Evolutionary conservation across 345 rosid genomes (phyloP), one percentile per base, ranked within the genome.

Genomic region (Iberis pinnata): DNA sequence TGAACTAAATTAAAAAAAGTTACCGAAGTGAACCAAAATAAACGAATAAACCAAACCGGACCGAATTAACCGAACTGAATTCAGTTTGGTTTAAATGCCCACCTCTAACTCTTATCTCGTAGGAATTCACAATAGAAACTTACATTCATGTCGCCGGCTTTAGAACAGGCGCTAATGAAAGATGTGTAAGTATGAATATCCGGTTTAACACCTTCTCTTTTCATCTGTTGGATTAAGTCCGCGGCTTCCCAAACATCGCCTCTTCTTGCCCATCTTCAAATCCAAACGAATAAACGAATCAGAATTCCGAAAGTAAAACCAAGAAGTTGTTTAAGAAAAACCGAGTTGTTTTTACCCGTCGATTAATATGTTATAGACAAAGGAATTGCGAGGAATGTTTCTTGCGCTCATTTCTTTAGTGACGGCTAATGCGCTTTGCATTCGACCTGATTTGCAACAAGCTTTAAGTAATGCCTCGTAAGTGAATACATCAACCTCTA

Each of bases 171-270:
- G 70, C 86, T 90, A 65, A 87, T 78, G 65, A 84, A 90, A 38
- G 98, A 90, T 22, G 98, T 90, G 67, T 78, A 90, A 50, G 96
- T 84, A 64, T 73, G 98, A 52, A 90, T 87, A 38, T 90, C 96
- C 4, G 93, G 98, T 47, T 81, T 69, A 48, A 90, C 93, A 18
- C 92, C 86, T 65, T 78, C 98, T 43, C 61, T 77, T 38, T 73
- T 87, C 98, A 90, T 90, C 74, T 87, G 95, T 45, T 84, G 95
- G 84, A 90, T 81, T 65, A 90, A 76, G 56, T 90, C 98, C 22
- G 87, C 88, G 8, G 98, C 96, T 72, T 90, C 96, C 98, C 98
- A 87, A 18, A 90, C 84, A 77, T 87, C 96, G 11, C 98, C 98
- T 70, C 96, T 70, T 55, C 98, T 76, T 61, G 98, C 93, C 98